Evolutionary conservation across 2,329 filamentous ascomycete genomes (phyloP).

Genomic region (Neospermospora avenae): DNA sequence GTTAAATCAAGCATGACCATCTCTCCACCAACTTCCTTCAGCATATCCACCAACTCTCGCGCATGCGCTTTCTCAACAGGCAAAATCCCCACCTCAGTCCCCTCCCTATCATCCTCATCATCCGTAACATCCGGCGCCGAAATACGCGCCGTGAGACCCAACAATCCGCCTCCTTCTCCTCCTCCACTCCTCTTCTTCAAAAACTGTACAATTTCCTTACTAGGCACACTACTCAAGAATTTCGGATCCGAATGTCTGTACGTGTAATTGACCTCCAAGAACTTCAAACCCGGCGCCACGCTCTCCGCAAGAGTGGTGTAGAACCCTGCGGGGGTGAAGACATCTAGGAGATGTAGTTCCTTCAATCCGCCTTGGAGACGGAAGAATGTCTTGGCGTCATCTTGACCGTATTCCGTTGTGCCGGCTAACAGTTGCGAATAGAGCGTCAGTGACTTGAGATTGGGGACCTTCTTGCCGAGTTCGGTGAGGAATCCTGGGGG

Average conservation of each 20-base stretch:
- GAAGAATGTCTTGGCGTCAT: constrained; percentile 41
- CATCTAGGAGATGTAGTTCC: constrained; percentile 46
- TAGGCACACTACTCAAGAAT: constrained; percentile 19
- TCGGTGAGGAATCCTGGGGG: constrained; percentile 41
- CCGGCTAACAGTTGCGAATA: constrained; percentile 46
- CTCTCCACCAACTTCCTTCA: constrained; percentile 25
- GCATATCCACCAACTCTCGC: constrained; percentile 16
- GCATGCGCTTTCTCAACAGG: constrained; percentile 11
- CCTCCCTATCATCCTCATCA: constrained; percentile 29
- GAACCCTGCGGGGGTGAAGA: constrained; percentile 42
- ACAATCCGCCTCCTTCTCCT: neutral
- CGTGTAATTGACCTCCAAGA: constrained; percentile 46
- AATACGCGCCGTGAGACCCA: constrained; percentile 23
- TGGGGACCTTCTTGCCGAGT: constrained; percentile 39
- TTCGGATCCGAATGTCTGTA: constrained; percentile 39
- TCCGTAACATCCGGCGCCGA: constrained; percentile 18
- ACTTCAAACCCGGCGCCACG: constrained; percentile 36
- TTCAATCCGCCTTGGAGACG: constrained; percentile 35
- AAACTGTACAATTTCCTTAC: constrained; percentile 17
- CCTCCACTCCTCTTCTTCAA: constrained; percentile 4
- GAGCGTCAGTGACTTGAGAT: constrained; percentile 42
- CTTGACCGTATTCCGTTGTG: constrained; percentile 37
- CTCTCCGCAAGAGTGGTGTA: constrained; percentile 33
- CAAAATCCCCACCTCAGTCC: constrained; percentile 22
- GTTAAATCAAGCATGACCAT: constrained; percentile 36